These are phyloP conservation scores for Periconia digitata DNA, from an alignment of 2,329 filamentous ascomycete species.

Conservation along the genomic window DNA sequence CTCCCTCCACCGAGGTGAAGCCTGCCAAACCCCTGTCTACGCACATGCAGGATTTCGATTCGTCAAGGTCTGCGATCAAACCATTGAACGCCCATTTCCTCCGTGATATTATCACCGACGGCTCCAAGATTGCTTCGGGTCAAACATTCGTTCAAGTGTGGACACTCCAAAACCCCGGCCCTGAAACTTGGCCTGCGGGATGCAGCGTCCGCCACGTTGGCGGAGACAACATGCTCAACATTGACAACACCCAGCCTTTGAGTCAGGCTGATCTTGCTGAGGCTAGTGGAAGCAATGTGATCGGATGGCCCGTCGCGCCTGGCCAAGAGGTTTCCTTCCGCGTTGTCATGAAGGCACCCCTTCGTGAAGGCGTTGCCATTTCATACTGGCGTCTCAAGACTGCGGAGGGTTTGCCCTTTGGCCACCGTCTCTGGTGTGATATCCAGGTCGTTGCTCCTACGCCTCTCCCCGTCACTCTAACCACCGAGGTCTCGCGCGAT, in stretches of 20 bases:
- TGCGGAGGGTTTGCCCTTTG: constrained; percentile 77
- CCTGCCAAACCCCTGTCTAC: constrained; percentile 17
- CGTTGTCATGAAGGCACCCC: constrained; percentile 79
- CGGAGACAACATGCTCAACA: constrained; percentile 93
- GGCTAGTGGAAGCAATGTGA: constrained; percentile 80
- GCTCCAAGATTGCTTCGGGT: constrained; percentile 69
- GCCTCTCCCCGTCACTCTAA: constrained; percentile 7
- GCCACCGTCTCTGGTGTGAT: constrained; percentile 94
- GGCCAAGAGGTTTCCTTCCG: constrained; percentile 80
- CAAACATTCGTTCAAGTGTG: constrained; percentile 85
- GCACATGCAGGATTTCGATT: too few relatives aligned
- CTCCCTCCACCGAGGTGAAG: constrained; percentile 11
- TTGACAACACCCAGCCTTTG: constrained; percentile 78
- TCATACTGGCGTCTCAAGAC: constrained; percentile 97
- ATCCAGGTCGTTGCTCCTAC: constrained; percentile 62
- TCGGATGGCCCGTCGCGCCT: constrained; percentile 67
- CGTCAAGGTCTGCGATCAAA: constrained; percentile 4
- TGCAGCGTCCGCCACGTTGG: constrained; percentile 90
- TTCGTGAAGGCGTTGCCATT: constrained; percentile 75
- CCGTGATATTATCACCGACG: constrained; percentile 76
- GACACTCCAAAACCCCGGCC: constrained; percentile 84
- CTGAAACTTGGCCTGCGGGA: constrained; percentile 78
- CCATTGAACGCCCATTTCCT: constrained; percentile 69
- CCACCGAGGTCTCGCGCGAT: constrained; percentile 15
- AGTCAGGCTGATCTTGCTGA: constrained; percentile 74